Evolutionary conservation across 2,329 filamentous ascomycete species (phyloP).

Genomic region (Penicillium aurantiogriseum): DNA sequence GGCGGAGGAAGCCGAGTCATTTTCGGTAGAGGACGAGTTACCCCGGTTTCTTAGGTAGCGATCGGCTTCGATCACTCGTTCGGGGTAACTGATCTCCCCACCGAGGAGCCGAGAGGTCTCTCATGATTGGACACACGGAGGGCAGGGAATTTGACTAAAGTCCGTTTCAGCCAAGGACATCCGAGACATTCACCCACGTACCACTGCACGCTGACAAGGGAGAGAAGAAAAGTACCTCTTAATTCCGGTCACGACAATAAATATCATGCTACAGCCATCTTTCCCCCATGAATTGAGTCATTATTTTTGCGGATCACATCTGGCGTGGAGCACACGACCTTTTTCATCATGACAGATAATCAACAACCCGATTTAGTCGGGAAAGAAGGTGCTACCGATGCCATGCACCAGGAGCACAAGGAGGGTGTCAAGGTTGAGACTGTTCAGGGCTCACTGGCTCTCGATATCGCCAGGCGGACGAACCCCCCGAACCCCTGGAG

Average conservation of each 20-base stretch:
- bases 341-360: not conserved
- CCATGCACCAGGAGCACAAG: not conserved
- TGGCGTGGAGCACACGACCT: not conserved
- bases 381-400: not conserved
- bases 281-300: not conserved
- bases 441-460: constrained; percentile 12
- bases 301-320: not conserved
- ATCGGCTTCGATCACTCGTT: not conserved
- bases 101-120: too few relatives aligned
- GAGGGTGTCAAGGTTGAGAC: constrained; percentile 12
- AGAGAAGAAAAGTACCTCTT: not conserved
- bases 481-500: constrained; percentile 12
- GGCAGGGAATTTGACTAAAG: too few relatives aligned
- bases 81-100: not conserved
- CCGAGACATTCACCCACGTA: not conserved
- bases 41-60: not conserved
- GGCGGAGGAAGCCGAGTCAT: not conserved
- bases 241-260: not conserved
- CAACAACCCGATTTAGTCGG: not conserved
- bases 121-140: not conserved
- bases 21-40: not conserved
- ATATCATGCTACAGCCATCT: not conserved
- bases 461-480: constrained; percentile 8
- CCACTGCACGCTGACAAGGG: not conserved
- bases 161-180: constrained; percentile 1